These are phyloP conservation scores for Penicillium psychrosexuale DNA, from an alignment of 2,329 filamentous ascomycete species.

Conservation along the genomic window DNA sequence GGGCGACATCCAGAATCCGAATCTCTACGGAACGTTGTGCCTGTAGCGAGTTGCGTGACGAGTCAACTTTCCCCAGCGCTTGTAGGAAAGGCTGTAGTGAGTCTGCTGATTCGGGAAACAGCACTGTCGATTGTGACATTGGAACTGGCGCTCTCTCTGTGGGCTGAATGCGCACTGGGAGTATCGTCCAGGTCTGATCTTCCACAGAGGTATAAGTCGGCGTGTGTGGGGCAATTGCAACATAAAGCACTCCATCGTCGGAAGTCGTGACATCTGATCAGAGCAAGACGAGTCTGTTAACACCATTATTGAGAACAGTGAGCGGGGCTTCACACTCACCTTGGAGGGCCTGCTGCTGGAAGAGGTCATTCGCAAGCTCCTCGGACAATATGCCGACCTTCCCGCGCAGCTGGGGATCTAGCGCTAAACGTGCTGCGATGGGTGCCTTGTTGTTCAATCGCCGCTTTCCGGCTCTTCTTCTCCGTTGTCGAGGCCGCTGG, in stretches of 20 bases:
- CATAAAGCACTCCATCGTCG: slow-evolving; percentile 38
- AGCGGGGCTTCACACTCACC: slow-evolving; percentile 33
- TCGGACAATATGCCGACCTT: slow-evolving; percentile 83
- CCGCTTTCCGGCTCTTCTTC: slow-evolving; percentile 46
- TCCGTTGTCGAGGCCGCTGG: slow-evolving; percentile 51
- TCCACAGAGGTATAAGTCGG: slow-evolving; percentile 47
- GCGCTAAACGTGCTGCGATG: slow-evolving; percentile 72
- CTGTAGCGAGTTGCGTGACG: slow-evolving; percentile 69
- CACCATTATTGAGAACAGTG: background rate
- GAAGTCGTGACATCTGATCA: slow-evolving; percentile 19
- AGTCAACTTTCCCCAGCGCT: slow-evolving; percentile 67
- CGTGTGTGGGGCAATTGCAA: slow-evolving; percentile 48
- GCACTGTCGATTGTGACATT: slow-evolving; percentile 72
- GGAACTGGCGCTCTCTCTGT: slow-evolving; percentile 51
- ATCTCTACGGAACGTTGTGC: slow-evolving; percentile 79
- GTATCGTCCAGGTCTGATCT: slow-evolving; percentile 75
- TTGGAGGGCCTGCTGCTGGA: slow-evolving; percentile 57
- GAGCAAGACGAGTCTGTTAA: slow-evolving; percentile 3
- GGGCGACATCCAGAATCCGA: slow-evolving; percentile 73
- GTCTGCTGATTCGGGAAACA: slow-evolving; percentile 69
- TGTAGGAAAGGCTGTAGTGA: slow-evolving; percentile 76
- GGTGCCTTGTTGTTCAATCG: slow-evolving; percentile 63
- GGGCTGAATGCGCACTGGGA: slow-evolving; percentile 64
- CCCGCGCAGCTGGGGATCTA: slow-evolving; percentile 81
- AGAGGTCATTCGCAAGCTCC: slow-evolving; percentile 79